Base-by-base conservation (phyloP, 441 rosid genomes). In the Dalechampia spathulata region DNA sequence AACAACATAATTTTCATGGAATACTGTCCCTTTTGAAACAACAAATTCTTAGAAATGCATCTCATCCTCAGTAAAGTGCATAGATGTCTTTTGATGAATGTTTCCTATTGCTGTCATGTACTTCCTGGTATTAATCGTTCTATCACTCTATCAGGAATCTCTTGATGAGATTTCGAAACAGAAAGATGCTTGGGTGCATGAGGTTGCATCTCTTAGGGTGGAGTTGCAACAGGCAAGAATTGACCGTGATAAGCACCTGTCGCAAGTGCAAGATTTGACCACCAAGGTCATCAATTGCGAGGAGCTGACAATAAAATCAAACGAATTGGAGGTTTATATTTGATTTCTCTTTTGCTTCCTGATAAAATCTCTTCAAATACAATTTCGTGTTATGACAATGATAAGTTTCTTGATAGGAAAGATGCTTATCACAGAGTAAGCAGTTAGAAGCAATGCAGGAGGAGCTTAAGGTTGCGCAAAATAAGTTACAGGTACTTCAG, bases 251-350 rank as follows among this genome's bases (percentile, higher is more conserved):
- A 75, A 68, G 57, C 85, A 76, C 34, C 71, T 70, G 34, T 58
- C 43, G 12, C 83, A 76, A 58, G 79, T 83, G 57, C 79, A 87
- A 43, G 75, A 75, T 46, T 70, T 90, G 56, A 71, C 77, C n/a
- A 72, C 78, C 52, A 95, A 85, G 62, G 70, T 83, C 38, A 57
- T 65, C 42, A 81, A 63, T 66, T 78, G 72, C 34, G 73, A 82
- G 68, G 95, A 87, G 72, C 66, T 86, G 72, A 73, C 80, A 5
- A 68, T 60, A 39, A 84, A 78, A 66, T 77, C 88, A 52, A 83
- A 78, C 54, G 80, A 89, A 12, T 66, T 94, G 57, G 93, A 93
- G 99, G 99, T 93, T 65, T 63, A 80, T 55, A 62, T 43, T 21
- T 12, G 27, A 34, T 17, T 60, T 49, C 11, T 20, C 16, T 14